Base-by-base conservation (phyloP, 495 filamentous ascomycete genomes). In the Aspergillus coremiiformis region DNA sequence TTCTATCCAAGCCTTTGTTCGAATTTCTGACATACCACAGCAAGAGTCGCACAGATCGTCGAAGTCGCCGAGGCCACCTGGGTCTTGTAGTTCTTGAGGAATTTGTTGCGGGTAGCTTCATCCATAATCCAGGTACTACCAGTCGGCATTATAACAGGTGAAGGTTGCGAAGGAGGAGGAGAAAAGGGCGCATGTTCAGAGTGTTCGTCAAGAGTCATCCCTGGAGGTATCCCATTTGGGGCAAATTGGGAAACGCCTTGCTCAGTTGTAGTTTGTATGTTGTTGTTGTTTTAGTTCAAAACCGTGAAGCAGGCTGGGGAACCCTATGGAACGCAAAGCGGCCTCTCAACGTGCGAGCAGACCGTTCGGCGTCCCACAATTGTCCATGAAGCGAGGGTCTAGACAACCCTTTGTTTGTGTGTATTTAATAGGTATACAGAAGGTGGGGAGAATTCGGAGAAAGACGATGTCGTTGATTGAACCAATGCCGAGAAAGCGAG, bases 281-380 rank as follows among this genome's bases (percentile, higher is more conserved):
- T 39, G n/a, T n/a, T n/a, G n/a, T n/a, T 35, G 27, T n/a, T 50
- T 39, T 35, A 42, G 37, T 44, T 45, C 29, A 54, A 52, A 17
- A 45, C 41, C 33, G 51, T 49, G 20, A 52, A 41, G 52, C 53
- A 70, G 70, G 71, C 67, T 72, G 71, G 66, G 69, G 71, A 74
- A 71, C 68, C 71, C 66, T 66, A 74, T 74, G 72, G 72, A 75
- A 76, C 71, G 73, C 73, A 73, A 74, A 75, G 62, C 71, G 72
- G 72, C 66, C 70, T 74, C 73, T 73, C 73, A 74, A 50, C 55
- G 47, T 51, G 63, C 58, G 72, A 76, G 73, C 57, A 72, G 71
- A 74, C 72, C 71, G 68, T 75, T 72, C 58, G 49, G 73, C 72
- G 72, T 74, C 72, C 73, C 73, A 74, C 72, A 74, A 68, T 67